Base-by-base conservation (phyloP, 2,329 filamentous ascomycete species). In the Orbilia oligospora region DNA sequence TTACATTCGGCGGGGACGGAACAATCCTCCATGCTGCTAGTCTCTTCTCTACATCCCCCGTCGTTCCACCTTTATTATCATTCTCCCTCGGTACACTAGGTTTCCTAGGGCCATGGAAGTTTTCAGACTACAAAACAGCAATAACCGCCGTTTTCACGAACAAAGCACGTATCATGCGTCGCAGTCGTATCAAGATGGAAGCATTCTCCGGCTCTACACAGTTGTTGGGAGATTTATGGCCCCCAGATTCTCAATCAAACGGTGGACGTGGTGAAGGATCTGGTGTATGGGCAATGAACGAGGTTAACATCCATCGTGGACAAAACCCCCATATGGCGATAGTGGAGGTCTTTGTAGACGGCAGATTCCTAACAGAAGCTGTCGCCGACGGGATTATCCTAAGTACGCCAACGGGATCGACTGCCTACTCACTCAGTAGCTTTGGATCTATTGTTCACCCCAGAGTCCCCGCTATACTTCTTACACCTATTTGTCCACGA, bases 11-110 rank as follows among this genome's bases (percentile, higher is more conserved):
- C 67, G 96, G 96, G 49, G 96, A 99, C 84, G 94, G 94, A 78
- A 97, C 94, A 1, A 95, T 97, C 68, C 85, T 97, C 56, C 92
- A 93, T 76, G 94, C 94, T 0, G 92, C 93, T 1, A 94, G 92
- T 68, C 88, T 97, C 4, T 98, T 97, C 85, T 93, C 93, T 76
- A 91, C 93, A 44, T 90, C 92, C 53, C 87, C 89, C 1, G 90
- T 90, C 51, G 95, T 99, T 0, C 96, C 96, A 0, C 96, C 96
- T 0, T 92, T 99, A 38, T 87, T 99, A 6, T 94, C 93, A 0
- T 99, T 99, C 83, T 97, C 94, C 83, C 97, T 99, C 93, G 96
- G 96, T 5, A 97, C 95, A 0, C 86, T 99, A 0, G 96, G 96
- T 0, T 99, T 99, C 81, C 86, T 99, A 6, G 94, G 95, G 16